Conservation (phyloP, 108 stramenopile genomes). For the Bacterosira constricta region DNA sequence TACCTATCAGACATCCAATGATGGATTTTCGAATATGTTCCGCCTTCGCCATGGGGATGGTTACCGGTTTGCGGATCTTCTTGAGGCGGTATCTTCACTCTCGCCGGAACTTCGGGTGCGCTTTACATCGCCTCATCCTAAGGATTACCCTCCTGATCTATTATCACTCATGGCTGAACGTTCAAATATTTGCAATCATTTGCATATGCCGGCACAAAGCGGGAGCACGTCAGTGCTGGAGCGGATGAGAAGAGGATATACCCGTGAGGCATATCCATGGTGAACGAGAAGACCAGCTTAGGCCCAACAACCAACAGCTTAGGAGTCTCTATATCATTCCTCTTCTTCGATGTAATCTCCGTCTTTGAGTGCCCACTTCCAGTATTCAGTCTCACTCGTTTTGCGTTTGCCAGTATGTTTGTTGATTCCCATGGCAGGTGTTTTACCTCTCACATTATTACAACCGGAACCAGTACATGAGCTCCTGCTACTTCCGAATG, state of each 20-base stretch:
- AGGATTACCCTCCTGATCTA: conserved; percentile 94
- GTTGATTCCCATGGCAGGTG: no score
- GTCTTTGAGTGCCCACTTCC: no score
- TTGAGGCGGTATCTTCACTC: conserved; percentile 79
- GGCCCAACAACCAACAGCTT: no score
- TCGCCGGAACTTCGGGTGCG: conserved; percentile 95
- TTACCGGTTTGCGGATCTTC: conserved; percentile 93
- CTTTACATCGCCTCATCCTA: conserved; percentile 98
- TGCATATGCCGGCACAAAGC: conserved; percentile 98
- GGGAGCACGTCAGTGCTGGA: conserved; percentile 89
- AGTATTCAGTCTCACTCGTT: no score
- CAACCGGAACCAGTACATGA: no score
- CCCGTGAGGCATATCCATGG: conserved; percentile 91
- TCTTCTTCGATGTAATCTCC: no score
- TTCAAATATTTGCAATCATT: conserved; percentile 88
- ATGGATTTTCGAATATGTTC: conserved; percentile 87
- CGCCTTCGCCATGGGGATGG: conserved; percentile 79
- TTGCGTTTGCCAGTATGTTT: no score
- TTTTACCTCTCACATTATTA: no score
- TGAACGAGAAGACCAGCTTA: conserved; percentile 9
- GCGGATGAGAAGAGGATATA: conserved; percentile 96
- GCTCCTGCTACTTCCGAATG: no score
- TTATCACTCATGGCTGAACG: conserved; percentile 91
- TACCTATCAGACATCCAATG: conserved; percentile 74
- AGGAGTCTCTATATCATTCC: no score